A percentile compares a stretch with the other conserved stretches of the same genome.
phyloP scores from a whole-genome alignment of 352 stramenopile genomes.

The Globisporangium irregulare region DNA sequence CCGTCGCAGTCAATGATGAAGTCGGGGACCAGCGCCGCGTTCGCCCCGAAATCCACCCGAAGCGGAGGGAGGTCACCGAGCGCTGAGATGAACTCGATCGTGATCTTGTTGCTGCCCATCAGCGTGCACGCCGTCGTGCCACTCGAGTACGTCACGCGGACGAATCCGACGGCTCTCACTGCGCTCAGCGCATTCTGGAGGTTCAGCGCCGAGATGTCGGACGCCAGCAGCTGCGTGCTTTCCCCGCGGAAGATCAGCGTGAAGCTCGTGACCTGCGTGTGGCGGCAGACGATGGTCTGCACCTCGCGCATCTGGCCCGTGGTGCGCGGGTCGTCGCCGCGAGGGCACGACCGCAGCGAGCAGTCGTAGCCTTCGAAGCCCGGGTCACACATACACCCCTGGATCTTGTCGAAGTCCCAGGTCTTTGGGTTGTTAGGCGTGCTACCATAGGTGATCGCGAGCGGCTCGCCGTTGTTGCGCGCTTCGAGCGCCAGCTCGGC shows the following conservation, averaged over 20 bases:
- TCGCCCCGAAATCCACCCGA: constrained; percentile 28
- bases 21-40: constrained; percentile 29
- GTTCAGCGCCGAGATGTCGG: constrained; percentile 27
- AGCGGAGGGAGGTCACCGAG: constrained; percentile 59
- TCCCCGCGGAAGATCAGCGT: constrained; percentile 61
- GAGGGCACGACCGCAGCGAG: constrained; percentile 49
- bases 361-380: constrained; percentile 88
- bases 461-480: constrained; percentile 44
- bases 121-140: constrained; percentile 50
- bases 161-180: constrained; percentile 33
- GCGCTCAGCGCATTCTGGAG: constrained; percentile 42
- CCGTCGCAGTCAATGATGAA: constrained; percentile 64
- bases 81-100: constrained; percentile 54
- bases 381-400: constrained; percentile 85
- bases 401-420: constrained; percentile 88
- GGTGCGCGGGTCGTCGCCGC: constrained; percentile 68
- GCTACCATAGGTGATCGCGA: constrained; percentile 54
- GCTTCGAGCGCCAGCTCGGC: constrained; percentile 52
- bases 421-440: constrained; percentile 66
- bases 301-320: constrained; percentile 54
- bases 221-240: constrained; percentile 33
- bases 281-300: constrained; percentile 54
- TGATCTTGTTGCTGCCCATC: constrained; percentile 47
- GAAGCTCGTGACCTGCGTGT: constrained; percentile 46
- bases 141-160: constrained; percentile 54